Evolutionary conservation across 352 stramenopile species (phyloP).

Genomic region (Elongisporangium undulatum): DNA sequence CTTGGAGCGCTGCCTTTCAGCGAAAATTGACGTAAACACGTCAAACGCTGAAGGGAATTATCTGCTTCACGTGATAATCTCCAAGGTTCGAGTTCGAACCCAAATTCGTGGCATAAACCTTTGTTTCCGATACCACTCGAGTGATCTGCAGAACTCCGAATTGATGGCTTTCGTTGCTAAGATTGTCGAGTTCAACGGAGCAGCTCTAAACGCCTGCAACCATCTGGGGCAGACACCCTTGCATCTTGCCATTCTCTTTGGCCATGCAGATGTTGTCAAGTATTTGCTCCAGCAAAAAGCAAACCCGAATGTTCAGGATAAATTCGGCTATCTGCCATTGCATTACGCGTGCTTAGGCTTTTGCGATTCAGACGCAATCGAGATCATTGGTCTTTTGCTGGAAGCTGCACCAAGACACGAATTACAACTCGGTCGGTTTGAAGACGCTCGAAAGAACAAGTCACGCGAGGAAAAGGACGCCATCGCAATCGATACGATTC

Average conservation of each 20-base stretch:
- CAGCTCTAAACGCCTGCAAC: conserved; percentile 60
- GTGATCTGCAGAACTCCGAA: conserved; percentile 10
- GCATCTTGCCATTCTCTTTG: conserved; percentile 63
- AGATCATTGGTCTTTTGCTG: conserved; percentile 32
- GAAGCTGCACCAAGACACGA: conserved; percentile 15
- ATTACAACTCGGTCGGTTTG: conserved; percentile 22
- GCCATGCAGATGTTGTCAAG: conserved; percentile 32
- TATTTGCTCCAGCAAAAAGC: conserved; percentile 37
- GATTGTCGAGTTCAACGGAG: conserved; percentile 24
- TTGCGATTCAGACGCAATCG: conserved; percentile 26
- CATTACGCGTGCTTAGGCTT: conserved; percentile 71
- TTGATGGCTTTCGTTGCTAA: conserved; percentile 9
- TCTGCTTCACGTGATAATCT: conserved; percentile 57
- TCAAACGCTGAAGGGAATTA: conserved; percentile 60
- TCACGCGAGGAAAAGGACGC: conserved; percentile 34
- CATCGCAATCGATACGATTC: conserved; percentile 49
- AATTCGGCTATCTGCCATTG: conserved; percentile 47
- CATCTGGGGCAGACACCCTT: conserved; percentile 54
- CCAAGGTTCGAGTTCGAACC: conserved; percentile 37
- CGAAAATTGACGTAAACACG: conserved; percentile 48
- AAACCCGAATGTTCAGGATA: conserved; percentile 57
- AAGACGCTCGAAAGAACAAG: conserved; percentile 61
- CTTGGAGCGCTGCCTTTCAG: conserved; percentile 27
- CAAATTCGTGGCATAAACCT: conserved; percentile 48
- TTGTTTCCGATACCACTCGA: conserved; percentile 58